phyloP scores from a whole-genome alignment of 2,329 filamentous ascomycete species.

The Xylaria sp. region DNA sequence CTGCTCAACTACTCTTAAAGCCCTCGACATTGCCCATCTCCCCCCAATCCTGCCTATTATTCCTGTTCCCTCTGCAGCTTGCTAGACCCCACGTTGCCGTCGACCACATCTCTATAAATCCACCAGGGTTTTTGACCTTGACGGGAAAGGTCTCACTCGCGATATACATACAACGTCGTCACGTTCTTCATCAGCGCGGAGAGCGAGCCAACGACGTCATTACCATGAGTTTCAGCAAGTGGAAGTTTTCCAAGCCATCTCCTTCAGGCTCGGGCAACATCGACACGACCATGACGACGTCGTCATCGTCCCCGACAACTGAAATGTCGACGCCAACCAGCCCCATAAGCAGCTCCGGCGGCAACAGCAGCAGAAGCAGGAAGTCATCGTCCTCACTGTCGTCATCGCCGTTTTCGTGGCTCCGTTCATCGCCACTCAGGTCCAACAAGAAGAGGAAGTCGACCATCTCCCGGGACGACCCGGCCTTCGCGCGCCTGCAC shows the following conservation, averaged over 20 bases:
- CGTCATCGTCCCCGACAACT: conserved; percentile 9
- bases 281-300: conserved; percentile 4
- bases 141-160: neutral
- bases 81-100: neutral
- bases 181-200: neutral
- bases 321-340: conserved; percentile 6
- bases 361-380: conserved; percentile 3
- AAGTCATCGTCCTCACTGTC: conserved; percentile 5
- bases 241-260: conserved; percentile 17
- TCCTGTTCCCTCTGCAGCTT: neutral
- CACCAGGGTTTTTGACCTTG: too few species aligned
- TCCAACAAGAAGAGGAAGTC: conserved; percentile 25
- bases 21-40: neutral
- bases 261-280: conserved; percentile 15
- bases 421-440: conserved; percentile 14
- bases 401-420: conserved; percentile 22
- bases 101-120: neutral
- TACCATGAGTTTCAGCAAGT: conserved; percentile 27
- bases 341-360: conserved; percentile 4
- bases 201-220: neutral
- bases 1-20: neutral
- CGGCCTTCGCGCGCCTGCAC: conserved; percentile 35
- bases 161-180: neutral
- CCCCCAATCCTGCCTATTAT: neutral
- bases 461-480: conserved; percentile 26